Conservation (phyloP, 768 basidiomycete genomes). For the Cystofilobasidium capitatum region DNA sequence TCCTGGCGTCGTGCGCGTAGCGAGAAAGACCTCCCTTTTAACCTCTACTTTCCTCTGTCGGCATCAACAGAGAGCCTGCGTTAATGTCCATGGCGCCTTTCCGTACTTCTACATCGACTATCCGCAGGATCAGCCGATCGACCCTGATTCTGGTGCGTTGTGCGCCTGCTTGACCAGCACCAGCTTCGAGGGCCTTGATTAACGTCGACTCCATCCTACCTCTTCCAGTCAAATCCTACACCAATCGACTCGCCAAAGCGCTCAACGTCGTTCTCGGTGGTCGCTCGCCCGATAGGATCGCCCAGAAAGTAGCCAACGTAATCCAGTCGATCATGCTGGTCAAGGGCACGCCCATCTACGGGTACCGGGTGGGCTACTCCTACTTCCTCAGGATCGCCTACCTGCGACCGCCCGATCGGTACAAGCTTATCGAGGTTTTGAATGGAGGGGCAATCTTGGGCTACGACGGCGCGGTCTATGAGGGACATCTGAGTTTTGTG, state of each 20-base stretch:
- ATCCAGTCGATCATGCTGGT: conserved; percentile 67
- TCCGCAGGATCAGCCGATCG: conserved; percentile 47
- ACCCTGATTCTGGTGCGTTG: conserved; percentile 53
- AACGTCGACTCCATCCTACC: not conserved
- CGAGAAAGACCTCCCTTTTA: not conserved
- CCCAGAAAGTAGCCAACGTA: conserved; percentile 35
- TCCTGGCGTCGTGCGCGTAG: not conserved
- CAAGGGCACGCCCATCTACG: conserved; percentile 94
- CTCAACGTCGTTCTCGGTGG: conserved; percentile 68
- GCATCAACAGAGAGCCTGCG: conserved; percentile 51
- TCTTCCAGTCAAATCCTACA: conserved; percentile 59
- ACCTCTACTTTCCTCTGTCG: not conserved
- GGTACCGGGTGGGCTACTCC: conserved; percentile 71
- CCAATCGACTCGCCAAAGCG: conserved; percentile 57
- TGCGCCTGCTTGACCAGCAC: conserved; percentile 20
- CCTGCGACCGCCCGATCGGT: conserved; percentile 58
- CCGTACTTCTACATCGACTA: conserved; percentile 92
- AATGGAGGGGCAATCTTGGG: conserved; percentile 74
- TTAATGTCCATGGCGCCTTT: conserved; percentile 86
- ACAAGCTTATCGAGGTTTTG: conserved; percentile 63
- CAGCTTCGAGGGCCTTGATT: conserved; percentile 26
- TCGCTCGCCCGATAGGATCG: conserved; percentile 48
- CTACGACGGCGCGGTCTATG: conserved; percentile 67
- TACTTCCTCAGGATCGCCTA: conserved; percentile 83
- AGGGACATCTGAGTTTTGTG: conserved; percentile 77